Conservation (phyloP, 306 rosid species). For the Astragalus membranaceus region DNA sequence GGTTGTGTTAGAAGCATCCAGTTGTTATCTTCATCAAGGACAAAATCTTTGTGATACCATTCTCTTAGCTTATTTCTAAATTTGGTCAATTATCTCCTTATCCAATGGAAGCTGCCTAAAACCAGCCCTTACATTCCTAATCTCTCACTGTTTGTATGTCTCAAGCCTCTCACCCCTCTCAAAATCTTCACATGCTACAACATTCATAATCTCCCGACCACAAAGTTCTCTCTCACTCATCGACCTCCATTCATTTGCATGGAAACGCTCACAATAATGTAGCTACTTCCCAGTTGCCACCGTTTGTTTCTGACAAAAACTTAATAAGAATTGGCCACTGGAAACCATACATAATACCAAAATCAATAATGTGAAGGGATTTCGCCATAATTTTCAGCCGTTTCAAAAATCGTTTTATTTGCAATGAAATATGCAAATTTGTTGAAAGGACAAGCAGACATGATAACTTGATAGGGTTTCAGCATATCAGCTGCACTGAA, state of each 20-base stretch:
- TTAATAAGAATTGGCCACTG: constrained; percentile 85
- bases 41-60: constrained; percentile 64
- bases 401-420: constrained; percentile 38
- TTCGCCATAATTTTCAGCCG: constrained; percentile 50
- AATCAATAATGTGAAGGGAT: constrained; percentile 66
- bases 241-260: constrained; percentile 45
- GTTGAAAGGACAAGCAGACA: constrained; percentile 58
- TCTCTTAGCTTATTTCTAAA: constrained; percentile 36
- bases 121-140: constrained; percentile 58
- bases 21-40: constrained; percentile 49
- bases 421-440: constrained; percentile 51
- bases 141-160: constrained; percentile 71
- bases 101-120: constrained; percentile 55
- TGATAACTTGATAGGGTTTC: constrained; percentile 45
- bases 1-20: constrained; percentile 94
- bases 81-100: constrained; percentile 39
- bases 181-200: constrained; percentile 67
- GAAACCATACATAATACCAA: constrained; percentile 80
- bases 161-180: constrained; percentile 88
- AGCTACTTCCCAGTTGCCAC: constrained; percentile 66
- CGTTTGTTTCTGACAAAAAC: constrained; percentile 44
- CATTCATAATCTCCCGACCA: constrained; percentile 74
- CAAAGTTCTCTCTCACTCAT: constrained; percentile 53
- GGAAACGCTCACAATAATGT: constrained; percentile 68
- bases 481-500: constrained; percentile 46